Percentiles rank a stretch among this genome's conserved stretches.
Evolutionary conservation across 2,329 filamentous ascomycete species (phyloP).

Genomic region (Pseudogymnoascus destructans): DNA sequence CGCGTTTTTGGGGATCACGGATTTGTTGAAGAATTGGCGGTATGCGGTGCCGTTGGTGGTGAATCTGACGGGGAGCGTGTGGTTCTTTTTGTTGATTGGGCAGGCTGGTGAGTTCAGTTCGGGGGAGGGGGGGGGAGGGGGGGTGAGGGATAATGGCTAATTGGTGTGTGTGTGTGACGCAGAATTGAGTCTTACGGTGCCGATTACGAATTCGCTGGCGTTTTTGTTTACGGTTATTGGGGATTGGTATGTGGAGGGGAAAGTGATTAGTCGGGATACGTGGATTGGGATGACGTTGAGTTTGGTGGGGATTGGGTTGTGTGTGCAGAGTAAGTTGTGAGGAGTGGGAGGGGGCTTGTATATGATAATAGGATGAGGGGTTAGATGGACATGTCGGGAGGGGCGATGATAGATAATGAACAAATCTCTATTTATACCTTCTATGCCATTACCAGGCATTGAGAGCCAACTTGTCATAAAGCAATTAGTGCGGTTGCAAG

Average conservation of each 20-base stretch:
- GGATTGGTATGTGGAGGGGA: conserved; percentile 89
- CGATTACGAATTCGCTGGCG: conserved; percentile 85
- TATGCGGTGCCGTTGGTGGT: conserved; percentile 77
- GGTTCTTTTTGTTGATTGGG: conserved; percentile 93
- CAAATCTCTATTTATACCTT: not conserved
- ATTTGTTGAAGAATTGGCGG: conserved; percentile 65
- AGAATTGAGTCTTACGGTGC: conserved; percentile 89
- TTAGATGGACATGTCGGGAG: not conserved
- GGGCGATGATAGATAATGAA: not conserved
- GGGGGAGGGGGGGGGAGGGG: not conserved
- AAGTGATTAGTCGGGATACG: conserved; percentile 77
- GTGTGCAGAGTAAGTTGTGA: conserved; percentile 53
- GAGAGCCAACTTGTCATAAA: not conserved
- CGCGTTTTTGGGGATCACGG: conserved; percentile 60
- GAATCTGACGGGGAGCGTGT: conserved; percentile 85
- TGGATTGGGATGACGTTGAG: conserved; percentile 73
- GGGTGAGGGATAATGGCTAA: not conserved
- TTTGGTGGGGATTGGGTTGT: conserved; percentile 66
- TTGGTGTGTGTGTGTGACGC: conserved; percentile 6
- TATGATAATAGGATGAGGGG: not conserved
- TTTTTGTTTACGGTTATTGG: conserved; percentile 94
- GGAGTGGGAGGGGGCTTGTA: not conserved
- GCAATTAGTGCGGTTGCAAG: not conserved
- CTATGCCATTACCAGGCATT: not conserved
- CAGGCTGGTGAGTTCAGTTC: conserved; percentile 56